Percentiles rank a stretch among this genome's conserved stretches.
Evolutionary conservation across 2,329 filamentous ascomycete species (phyloP).

Genomic region (Corinectria fuckeliana): DNA sequence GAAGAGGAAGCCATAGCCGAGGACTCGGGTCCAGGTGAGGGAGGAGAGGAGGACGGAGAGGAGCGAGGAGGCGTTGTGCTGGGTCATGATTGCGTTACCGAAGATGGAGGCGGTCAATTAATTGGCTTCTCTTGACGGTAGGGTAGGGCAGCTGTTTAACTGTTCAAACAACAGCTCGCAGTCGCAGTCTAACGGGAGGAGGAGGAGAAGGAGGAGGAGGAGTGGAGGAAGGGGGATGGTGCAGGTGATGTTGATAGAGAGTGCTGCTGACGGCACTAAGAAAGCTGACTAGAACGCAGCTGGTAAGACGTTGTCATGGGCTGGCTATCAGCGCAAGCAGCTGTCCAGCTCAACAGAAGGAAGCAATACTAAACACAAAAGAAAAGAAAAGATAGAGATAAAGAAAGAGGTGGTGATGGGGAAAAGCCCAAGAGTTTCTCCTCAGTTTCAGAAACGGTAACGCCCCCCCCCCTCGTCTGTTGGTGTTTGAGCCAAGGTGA

Average conservation of each 20-base stretch:
- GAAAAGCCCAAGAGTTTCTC: neutral
- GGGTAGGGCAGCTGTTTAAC: no score
- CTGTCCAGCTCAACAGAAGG: neutral
- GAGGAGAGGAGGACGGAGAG: constrained; percentile 34
- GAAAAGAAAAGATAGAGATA: neutral
- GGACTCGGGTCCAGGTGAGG: constrained; percentile 41
- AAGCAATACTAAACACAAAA: no score
- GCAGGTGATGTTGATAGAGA: neutral
- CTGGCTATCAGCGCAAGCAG: neutral
- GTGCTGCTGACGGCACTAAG: neutral
- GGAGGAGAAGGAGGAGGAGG: no score
- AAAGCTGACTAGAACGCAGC: neutral
- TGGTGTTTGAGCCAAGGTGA: neutral
- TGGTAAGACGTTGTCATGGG: neutral
- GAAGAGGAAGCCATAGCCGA: constrained; percentile 40
- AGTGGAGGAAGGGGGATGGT: neutral
- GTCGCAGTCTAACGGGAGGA: no score
- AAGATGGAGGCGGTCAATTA: neutral
- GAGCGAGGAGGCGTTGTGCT: constrained; percentile 12
- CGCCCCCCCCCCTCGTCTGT: no score
- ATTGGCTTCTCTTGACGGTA: neutral
- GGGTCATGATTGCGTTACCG: constrained; percentile 6
- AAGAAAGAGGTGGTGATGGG: no score
- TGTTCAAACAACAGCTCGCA: no score
- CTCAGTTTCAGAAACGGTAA: neutral